phyloP scores from a whole-genome alignment of 768 basidiomycete species.

The Agaricus subrufescens region DNA sequence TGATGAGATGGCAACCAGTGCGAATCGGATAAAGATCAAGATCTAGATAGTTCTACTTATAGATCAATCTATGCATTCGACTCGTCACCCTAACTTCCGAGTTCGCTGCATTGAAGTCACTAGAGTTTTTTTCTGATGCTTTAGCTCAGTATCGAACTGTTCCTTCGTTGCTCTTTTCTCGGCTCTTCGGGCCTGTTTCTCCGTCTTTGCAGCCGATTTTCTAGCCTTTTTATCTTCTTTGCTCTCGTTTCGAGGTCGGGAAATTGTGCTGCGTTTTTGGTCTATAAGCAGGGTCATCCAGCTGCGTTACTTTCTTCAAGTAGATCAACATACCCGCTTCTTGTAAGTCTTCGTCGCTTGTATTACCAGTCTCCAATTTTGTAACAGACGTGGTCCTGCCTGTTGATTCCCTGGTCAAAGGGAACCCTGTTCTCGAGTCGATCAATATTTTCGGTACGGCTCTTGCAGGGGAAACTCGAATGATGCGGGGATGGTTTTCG shows the following conservation, averaged over 20 bases:
- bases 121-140: conserved; percentile 51
- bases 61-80: background rate
- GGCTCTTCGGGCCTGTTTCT: conserved; percentile 55
- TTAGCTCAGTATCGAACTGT: conserved; percentile 57
- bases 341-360: conserved; percentile 16
- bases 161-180: conserved; percentile 69
- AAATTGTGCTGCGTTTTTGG: conserved; percentile 30
- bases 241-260: conserved; percentile 72
- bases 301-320: background rate
- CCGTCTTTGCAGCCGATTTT: conserved; percentile 65
- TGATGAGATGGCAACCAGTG: background rate
- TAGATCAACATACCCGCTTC: conserved; percentile 16
- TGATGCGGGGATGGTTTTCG: conserved; percentile 92
- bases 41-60: background rate
- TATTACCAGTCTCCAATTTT: conserved; percentile 9
- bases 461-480: conserved; percentile 57
- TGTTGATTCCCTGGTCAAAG: conserved; percentile 33
- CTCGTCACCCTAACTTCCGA: conserved; percentile 34
- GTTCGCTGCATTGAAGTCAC: conserved; percentile 39
- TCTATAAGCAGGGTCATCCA: background rate
- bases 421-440: conserved; percentile 76
- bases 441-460: conserved; percentile 61
- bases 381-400: background rate
- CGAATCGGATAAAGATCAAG: conserved; percentile 8
- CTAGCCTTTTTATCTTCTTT: conserved; percentile 69